phyloP scores from a whole-genome alignment of 1,284 basidiomycete species.

The Abortiporus biennis region DNA sequence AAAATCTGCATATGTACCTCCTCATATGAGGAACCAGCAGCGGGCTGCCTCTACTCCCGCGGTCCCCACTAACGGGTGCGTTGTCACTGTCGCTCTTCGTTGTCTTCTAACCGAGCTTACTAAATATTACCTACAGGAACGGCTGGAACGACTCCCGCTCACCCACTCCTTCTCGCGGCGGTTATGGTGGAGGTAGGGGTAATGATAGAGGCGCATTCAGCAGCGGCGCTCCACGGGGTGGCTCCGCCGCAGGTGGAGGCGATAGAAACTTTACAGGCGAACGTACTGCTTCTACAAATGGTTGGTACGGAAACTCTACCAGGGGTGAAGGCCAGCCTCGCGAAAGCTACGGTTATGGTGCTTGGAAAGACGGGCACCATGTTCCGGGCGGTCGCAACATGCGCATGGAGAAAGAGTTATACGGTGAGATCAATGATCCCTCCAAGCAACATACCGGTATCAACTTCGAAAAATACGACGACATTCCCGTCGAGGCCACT shows the following conservation, averaged over 20 bases:
- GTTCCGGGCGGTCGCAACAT: slow-evolving; percentile 75
- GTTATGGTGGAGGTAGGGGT: slow-evolving; percentile 40
- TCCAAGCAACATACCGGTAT: slow-evolving; percentile 91
- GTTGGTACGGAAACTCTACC: slow-evolving; percentile 27
- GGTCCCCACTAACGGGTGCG: slow-evolving; percentile 44
- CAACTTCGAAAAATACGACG: slow-evolving; percentile 99
- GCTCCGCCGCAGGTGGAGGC: slow-evolving; percentile 31
- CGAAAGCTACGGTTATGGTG: slow-evolving; percentile 65
- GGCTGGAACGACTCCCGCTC: slow-evolving; percentile 70
- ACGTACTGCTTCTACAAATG: slow-evolving; percentile 30
- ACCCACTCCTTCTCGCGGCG: slow-evolving; percentile 49
- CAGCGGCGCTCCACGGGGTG: slow-evolving; percentile 27
- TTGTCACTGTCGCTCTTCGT: slow-evolving; percentile 13
- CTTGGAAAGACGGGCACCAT: slow-evolving; percentile 90
- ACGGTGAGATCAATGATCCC: slow-evolving; percentile 83
- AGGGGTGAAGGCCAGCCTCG: slow-evolving; percentile 36
- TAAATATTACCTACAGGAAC: slow-evolving; percentile 36
- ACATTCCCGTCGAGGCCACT: slow-evolving; percentile 98
- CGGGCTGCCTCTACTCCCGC: slow-evolving; percentile 63
- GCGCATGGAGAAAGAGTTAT: slow-evolving; percentile 94
- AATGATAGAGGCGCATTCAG: slow-evolving; percentile 36
- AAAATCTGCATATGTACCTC: slow-evolving; percentile 89
- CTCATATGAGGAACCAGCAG: slow-evolving; percentile 81
- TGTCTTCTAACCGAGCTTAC: slow-evolving; percentile 10
- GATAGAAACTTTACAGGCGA: slow-evolving; percentile 45